Evolutionary conservation across 2,329 filamentous ascomycete genomes (phyloP), one percentile per base, ranked within the genome.

Genomic region (Penicillium sclerotiorum): DNA sequence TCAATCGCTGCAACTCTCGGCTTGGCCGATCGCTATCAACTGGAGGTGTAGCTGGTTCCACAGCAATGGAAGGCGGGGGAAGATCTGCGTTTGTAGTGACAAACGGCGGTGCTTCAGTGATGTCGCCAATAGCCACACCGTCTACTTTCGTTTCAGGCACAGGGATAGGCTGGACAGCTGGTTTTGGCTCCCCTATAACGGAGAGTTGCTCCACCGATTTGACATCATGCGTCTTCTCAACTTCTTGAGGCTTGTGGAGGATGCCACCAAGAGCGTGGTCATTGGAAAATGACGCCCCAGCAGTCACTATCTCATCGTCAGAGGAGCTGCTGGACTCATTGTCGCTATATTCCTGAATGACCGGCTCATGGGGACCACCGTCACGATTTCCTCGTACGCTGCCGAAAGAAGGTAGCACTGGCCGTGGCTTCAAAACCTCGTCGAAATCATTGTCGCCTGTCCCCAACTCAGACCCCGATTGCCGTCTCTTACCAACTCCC

Each of bases 361-460:
- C 35, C 3, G 59, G 43, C 7, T 55, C 54, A 13, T 52, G 47
- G 1, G 51, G 48, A 13, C 55, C 56, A 37, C 63, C 66, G 45
- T 72, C 65, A 32, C 73, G 73, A 40, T 67, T 70, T n/a, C 73
- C 76, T 23, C 81, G 75, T 43, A 86, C 76, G 61, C 83, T 85
- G n/a, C 83, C 83, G 65, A 86, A 86, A 0, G 78, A 82, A 7
- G 83, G 83, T 21, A 86, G 71, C 11, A 76, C 77, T 5, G 81
- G 81, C 17, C 81, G 75, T 23, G 83, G 83, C 61, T 79, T 80
- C 69, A 84, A 78, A 25, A 80, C 70, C 40, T 80, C 77, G 45
- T 81, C 78, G 47, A 80, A 74, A 36, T 82, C 79, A 47, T 83
- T 75, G 15, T 78, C 64, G 41, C 71, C 63, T 17, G 52, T 45